phyloP scores from a whole-genome alignment of 2,329 filamentous ascomycete genomes.

The Fusarium sp. region DNA sequence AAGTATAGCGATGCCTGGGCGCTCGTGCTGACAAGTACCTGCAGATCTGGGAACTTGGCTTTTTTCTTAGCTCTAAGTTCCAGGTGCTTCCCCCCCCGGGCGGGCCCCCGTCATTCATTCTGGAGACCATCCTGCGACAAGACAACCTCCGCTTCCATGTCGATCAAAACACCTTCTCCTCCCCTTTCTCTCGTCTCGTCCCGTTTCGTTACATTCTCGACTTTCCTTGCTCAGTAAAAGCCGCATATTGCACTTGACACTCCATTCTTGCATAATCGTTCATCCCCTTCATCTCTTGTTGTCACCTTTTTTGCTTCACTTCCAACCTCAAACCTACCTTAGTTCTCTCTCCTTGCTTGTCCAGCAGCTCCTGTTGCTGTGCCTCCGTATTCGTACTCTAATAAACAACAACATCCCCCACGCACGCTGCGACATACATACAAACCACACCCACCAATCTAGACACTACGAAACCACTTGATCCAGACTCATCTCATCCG shows the following conservation, averaged over 20 bases:
- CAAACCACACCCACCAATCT: neutral
- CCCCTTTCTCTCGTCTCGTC: slow-evolving; percentile 11
- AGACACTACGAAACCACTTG: slow-evolving; percentile 14
- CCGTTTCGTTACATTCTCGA: neutral
- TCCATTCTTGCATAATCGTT: slow-evolving; percentile 16
- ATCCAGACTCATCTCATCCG: slow-evolving; percentile 28
- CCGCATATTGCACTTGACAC: slow-evolving; percentile 16
- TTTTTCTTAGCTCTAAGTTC: slow-evolving; percentile 38
- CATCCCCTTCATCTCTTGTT: slow-evolving; percentile 1
- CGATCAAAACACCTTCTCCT: slow-evolving; percentile 31
- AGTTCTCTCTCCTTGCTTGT: neutral
- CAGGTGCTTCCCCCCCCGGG: neutral
- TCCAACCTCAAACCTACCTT: neutral
- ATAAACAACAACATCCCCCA: slow-evolving; percentile 27
- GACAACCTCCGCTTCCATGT: slow-evolving; percentile 30
- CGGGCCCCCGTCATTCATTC: slow-evolving; percentile 4
- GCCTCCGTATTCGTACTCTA: slow-evolving; percentile 3
- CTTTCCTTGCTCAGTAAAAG: slow-evolving; percentile 9
- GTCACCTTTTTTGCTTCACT: neutral
- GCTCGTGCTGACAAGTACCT: slow-evolving; percentile 30
- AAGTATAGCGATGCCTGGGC: slow-evolving; percentile 4
- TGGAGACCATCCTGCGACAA: slow-evolving; percentile 30
- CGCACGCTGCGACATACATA: neutral
- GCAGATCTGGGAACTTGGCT: slow-evolving; percentile 44
- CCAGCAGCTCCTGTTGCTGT: neutral